Conservation (phyloP, 2,329 filamentous ascomycete genomes). For the Trichoderma citrinoviride region DNA sequence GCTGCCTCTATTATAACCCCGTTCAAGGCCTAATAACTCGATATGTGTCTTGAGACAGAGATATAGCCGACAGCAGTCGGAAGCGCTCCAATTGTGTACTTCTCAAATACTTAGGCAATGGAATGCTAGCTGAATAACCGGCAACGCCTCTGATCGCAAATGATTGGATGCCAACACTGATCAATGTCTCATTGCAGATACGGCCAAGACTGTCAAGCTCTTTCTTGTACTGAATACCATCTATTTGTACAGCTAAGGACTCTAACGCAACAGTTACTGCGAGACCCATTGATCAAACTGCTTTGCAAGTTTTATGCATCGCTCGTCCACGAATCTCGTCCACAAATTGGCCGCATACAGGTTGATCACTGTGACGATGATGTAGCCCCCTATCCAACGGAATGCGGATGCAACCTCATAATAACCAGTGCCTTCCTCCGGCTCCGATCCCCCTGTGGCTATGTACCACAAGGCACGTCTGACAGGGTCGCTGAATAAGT, state of each 20-base stretch:
- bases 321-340: slow-evolving; percentile 15
- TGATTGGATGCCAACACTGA: no score
- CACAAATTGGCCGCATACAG: slow-evolving; percentile 2
- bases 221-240: no score
- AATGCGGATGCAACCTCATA: background rate
- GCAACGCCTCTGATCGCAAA: background rate
- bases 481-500: slow-evolving; percentile 10
- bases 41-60: background rate
- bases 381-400: slow-evolving; percentile 11
- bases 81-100: background rate
- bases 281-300: slow-evolving; percentile 12
- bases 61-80: background rate
- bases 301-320: slow-evolving; percentile 13
- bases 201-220: no score
- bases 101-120: background rate
- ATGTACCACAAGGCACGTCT: slow-evolving; percentile 4
- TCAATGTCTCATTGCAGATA: no score
- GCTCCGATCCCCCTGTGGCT: background rate
- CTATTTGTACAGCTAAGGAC: no score
- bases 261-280: background rate
- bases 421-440: background rate
- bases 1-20: background rate
- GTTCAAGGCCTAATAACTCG: background rate
- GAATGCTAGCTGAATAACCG: background rate
- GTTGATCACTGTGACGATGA: slow-evolving; percentile 10